Evolutionary conservation across 371 early-diverging fungal species (phyloP).

Genomic region (Mortierella sp.): DNA sequence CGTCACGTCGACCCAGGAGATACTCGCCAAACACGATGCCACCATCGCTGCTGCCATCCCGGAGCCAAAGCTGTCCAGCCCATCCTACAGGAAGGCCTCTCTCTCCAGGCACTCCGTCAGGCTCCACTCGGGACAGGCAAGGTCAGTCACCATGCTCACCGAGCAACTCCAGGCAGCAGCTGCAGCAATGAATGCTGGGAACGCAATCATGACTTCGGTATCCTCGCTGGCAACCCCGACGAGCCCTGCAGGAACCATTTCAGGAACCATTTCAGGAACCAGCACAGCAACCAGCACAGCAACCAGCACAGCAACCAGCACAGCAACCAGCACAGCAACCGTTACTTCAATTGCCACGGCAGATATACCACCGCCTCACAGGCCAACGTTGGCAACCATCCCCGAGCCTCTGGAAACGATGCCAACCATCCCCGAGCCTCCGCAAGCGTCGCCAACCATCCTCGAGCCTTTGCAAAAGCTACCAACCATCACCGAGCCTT

Average conservation of each 20-base stretch:
- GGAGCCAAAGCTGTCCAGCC: slow-evolving; percentile 26
- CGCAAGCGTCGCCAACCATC: too few species aligned
- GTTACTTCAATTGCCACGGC: slow-evolving; percentile 7
- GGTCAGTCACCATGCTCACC: slow-evolving; percentile 50
- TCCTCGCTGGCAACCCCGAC: slow-evolving; percentile 6
- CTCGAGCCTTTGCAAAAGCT: too few species aligned
- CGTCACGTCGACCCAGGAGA: slow-evolving; percentile 45
- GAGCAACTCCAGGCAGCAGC: slow-evolving; percentile 42
- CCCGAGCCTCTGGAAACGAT: neutral
- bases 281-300: neutral
- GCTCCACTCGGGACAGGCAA: slow-evolving; percentile 42
- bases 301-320: neutral
- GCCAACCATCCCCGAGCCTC: neutral
- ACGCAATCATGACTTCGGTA: neutral
- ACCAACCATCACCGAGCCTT: too few species aligned
- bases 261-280: too few species aligned
- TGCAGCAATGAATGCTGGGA: neutral
- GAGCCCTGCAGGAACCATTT: neutral
- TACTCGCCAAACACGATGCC: slow-evolving; percentile 50
- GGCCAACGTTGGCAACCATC: neutral
- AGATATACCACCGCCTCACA: neutral
- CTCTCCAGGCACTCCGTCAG: slow-evolving; percentile 44
- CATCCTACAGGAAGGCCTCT: slow-evolving; percentile 39
- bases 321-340: neutral
- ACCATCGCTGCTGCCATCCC: slow-evolving; percentile 42